phyloP scores from a whole-genome alignment of 441 rosid genomes.

The Gossypium gossypioides region DNA sequence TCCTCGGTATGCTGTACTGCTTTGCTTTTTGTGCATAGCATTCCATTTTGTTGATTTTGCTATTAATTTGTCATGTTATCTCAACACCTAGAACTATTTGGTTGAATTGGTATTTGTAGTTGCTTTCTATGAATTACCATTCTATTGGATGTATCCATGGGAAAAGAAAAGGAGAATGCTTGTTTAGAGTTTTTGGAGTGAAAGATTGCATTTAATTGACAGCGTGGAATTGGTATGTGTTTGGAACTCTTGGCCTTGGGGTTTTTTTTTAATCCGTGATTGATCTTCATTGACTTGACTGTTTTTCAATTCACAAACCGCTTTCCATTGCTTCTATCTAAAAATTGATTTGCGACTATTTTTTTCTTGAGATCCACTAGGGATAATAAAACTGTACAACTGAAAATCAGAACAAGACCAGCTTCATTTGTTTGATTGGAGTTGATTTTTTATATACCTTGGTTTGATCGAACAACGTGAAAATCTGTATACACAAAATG shows the following conservation, averaged over 20 bases:
- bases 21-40: neutral
- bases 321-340: neutral
- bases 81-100: neutral
- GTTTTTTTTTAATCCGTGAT: neutral
- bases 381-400: neutral
- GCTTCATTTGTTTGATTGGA: neutral
- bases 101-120: neutral
- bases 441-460: neutral
- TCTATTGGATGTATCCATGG: neutral
- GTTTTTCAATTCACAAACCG: neutral
- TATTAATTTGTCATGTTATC: neutral
- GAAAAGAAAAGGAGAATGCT: neutral
- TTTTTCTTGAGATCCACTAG: neutral
- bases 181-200: neutral
- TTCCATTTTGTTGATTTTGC: neutral
- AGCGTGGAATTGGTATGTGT: neutral
- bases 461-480: neutral
- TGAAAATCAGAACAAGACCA: neutral
- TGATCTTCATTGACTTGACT: neutral
- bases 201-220: neutral
- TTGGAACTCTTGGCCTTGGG: neutral
- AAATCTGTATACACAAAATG: neutral
- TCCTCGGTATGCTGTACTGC: slow-evolving; percentile 41
- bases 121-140: neutral
- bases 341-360: neutral